Evolutionary conservation across 73 alveolate genomes (phyloP).

Genomic region (Durusdinium trenchii): DNA sequence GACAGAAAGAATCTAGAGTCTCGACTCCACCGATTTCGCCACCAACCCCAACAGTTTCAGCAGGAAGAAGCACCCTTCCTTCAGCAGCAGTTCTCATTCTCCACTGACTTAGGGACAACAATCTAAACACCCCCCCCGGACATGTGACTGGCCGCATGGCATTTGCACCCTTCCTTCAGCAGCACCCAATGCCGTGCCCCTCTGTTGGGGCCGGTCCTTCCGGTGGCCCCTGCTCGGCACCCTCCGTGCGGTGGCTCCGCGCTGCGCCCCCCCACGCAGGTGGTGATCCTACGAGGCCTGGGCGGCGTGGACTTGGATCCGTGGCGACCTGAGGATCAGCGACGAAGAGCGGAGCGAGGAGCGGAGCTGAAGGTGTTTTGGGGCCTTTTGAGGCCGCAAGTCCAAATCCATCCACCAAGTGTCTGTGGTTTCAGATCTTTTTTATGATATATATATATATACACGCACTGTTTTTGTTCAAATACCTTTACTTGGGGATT

Average conservation of each 20-base stretch:
- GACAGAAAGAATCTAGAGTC: no score
- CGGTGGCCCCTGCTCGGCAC: no score
- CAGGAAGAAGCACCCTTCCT: no score
- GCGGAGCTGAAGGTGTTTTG: neutral
- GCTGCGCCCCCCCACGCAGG: constrained; percentile 40
- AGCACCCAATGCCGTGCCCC: no score
- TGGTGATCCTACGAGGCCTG: constrained; percentile 83
- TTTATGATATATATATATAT: neutral
- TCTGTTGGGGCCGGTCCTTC: no score
- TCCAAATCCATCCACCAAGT: neutral
- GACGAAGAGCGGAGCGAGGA: neutral
- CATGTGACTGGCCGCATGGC: neutral
- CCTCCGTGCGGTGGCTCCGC: no score
- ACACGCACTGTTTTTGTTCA: neutral
- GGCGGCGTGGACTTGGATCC: constrained; percentile 72
- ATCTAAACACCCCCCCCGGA: neutral
- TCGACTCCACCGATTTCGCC: no score
- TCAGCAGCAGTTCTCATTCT: neutral
- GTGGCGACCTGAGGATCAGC: neutral
- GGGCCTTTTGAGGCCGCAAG: neutral
- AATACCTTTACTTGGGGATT: neutral
- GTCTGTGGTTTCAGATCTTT: neutral
- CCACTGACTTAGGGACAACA: neutral
- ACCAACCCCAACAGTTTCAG: no score
- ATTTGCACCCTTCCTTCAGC: neutral